Evolutionary conservation across 1,284 basidiomycete species (phyloP).

Genomic region (Schizophyllum commune): DNA sequence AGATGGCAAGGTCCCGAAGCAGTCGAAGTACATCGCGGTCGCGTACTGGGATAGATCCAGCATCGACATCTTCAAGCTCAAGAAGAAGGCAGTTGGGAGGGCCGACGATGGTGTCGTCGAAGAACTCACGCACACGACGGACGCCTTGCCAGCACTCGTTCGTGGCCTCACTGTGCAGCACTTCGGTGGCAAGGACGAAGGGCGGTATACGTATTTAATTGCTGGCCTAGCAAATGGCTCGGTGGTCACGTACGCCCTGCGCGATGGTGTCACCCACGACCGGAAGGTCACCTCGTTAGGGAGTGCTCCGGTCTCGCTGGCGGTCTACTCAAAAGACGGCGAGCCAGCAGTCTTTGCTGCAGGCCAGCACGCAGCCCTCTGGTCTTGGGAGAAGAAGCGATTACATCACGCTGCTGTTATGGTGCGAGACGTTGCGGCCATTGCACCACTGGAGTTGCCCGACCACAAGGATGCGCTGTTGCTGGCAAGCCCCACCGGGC

Average conservation of each 20-base stretch:
- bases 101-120: constrained; percentile 25
- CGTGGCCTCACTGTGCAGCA: constrained; percentile 66
- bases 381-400: constrained; percentile 62
- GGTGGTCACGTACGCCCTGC: constrained; percentile 48
- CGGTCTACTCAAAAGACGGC: constrained; percentile 36
- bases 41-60: constrained; percentile 73
- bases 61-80: constrained; percentile 52
- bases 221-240: constrained; percentile 79
- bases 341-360: constrained; percentile 54
- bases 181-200: constrained; percentile 41
- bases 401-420: constrained; percentile 66
- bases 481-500: constrained; percentile 44
- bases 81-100: constrained; percentile 7
- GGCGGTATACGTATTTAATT: constrained; percentile 51
- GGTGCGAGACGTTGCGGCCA: constrained; percentile 59
- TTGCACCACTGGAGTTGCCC: constrained; percentile 40
- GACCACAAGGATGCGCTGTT: constrained; percentile 47
- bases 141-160: constrained; percentile 48
- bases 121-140: constrained; percentile 34
- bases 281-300: constrained; percentile 64
- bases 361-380: constrained; percentile 52
- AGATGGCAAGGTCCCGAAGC: constrained; percentile 24
- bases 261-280: constrained; percentile 28
- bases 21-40: constrained; percentile 45
- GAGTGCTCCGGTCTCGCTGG: constrained; percentile 54